A percentile compares a stretch with the other conserved stretches of the same genome.
Conservation (phyloP, 2,329 filamentous ascomycete genomes). For the Blumeriella jaapii region DNA sequence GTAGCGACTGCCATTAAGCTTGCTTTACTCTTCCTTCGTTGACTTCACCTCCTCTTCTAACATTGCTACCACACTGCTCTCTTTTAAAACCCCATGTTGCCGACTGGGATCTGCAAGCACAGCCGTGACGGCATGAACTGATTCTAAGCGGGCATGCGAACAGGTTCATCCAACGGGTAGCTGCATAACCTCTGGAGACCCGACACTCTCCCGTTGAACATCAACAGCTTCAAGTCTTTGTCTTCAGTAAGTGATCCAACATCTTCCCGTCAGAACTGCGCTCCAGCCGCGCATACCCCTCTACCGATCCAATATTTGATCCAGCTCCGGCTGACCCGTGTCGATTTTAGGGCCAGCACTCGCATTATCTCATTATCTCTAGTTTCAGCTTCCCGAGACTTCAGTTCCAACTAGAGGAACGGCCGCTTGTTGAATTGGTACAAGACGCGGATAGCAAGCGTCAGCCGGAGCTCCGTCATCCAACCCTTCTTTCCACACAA, state of each 20-base stretch:
- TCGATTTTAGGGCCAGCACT: conserved; percentile 7
- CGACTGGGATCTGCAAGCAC: conserved; percentile 19
- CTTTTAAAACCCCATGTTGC: conserved; percentile 7
- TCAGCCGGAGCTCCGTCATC: conserved; percentile 2
- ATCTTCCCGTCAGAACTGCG: conserved; percentile 9
- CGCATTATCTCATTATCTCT: conserved; percentile 16
- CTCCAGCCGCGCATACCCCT: conserved; percentile 7
- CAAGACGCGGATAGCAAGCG: conserved; percentile 11
- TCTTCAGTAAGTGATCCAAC: conserved; percentile 19
- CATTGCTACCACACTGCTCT: conserved; percentile 2
- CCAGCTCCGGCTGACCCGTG: conserved; percentile 11
- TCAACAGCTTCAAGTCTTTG: conserved; percentile 25
- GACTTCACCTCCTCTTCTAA: conserved; percentile 6
- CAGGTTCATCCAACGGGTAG: conserved; percentile 25
- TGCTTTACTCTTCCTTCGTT: conserved; percentile 6
- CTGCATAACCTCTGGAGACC: conserved; percentile 25
- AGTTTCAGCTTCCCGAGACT: conserved; percentile 26
- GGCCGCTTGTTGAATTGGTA: conserved; percentile 15
- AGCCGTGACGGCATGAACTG: conserved; percentile 22
- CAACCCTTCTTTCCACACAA: conserved; percentile 9
- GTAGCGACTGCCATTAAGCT: conserved; percentile 6
- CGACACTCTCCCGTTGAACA: conserved; percentile 14
- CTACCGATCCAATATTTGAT: conserved; percentile 7
- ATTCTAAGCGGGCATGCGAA: conserved; percentile 20
- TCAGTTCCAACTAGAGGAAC: conserved; percentile 16